Percentiles rank a stretch among this genome's conserved stretches.
Conservation (phyloP, 2,329 filamentous ascomycete species). For the Rugonectria rugulosa region DNA sequence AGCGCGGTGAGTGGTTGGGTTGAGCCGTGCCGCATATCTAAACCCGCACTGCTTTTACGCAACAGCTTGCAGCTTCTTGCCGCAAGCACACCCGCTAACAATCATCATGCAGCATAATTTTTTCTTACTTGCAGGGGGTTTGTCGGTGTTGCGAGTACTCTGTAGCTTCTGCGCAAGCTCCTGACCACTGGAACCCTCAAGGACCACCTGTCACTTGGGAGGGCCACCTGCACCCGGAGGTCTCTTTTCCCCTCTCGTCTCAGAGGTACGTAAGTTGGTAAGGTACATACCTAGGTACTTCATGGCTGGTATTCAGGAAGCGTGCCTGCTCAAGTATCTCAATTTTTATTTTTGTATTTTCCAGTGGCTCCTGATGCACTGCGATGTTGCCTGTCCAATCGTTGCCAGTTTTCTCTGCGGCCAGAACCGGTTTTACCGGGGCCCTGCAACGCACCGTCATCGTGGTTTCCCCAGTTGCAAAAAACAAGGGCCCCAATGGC, state of each 20-base stretch:
- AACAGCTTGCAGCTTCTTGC: constrained; percentile 1
- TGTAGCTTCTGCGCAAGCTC: constrained; percentile 17
- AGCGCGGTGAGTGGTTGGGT: constrained; percentile 29
- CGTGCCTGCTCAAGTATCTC: no score
- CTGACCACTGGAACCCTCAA: constrained; percentile 9
- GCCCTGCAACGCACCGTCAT: constrained; percentile 34
- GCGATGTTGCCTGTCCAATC: constrained; percentile 32
- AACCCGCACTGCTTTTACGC: constrained; percentile 28
- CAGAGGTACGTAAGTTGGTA: no score
- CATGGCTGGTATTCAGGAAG: no score
- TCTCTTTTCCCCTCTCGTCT: no score
- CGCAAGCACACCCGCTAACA: not conserved
- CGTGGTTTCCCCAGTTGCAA: constrained; percentile 33
- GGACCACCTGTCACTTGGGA: constrained; percentile 6
- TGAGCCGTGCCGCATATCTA: constrained; percentile 24
- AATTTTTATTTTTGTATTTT: constrained; percentile 16
- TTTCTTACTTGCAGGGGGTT: constrained; percentile 1
- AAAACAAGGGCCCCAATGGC: constrained; percentile 1
- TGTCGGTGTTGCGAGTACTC: not conserved
- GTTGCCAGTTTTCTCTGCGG: constrained; percentile 23
- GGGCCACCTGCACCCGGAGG: not conserved
- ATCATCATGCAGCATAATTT: constrained; percentile 3
- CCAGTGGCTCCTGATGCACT: constrained; percentile 28
- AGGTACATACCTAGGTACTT: no score
- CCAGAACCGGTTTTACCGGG: constrained; percentile 41